Conservation (phyloP, 805 yeast genomes). For the Starmerella bacillaris region DNA sequence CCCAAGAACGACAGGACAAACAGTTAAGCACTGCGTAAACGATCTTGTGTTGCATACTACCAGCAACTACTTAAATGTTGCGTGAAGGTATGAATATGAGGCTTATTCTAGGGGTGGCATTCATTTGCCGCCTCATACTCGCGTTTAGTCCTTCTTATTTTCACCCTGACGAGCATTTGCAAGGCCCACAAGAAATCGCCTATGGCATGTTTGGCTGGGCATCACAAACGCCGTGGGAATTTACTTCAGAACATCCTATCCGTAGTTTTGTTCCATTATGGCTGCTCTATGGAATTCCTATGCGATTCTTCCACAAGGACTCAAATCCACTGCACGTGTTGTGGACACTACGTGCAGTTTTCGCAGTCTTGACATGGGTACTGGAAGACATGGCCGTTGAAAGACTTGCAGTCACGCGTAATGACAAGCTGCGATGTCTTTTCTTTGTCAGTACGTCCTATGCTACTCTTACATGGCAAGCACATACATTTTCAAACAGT, state of each 20-base stretch:
- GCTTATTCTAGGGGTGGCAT: too few species aligned
- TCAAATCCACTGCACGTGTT: conserved; percentile 35
- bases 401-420: conserved; percentile 31
- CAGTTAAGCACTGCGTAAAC: too few species aligned
- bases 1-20: too few species aligned
- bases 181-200: conserved; percentile 60
- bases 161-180: conserved; percentile 97
- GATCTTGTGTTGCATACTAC: too few species aligned
- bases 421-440: conserved; percentile 28
- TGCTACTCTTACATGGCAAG: conserved; percentile 59
- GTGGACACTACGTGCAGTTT: conserved; percentile 36
- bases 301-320: conserved; percentile 27
- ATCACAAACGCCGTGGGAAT: conserved; percentile 69
- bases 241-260: conserved; percentile 36
- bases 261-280: conserved; percentile 57
- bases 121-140: conserved; percentile 35
- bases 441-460: conserved; percentile 38
- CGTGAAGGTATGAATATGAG: too few species aligned
- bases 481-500: conserved; percentile 80
- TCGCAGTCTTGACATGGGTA: conserved; percentile 25
- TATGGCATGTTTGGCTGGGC: conserved; percentile 28
- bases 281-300: conserved; percentile 46
- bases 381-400: conserved; percentile 29
- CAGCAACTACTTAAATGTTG: too few species aligned
- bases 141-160: conserved; percentile 64